phyloP scores from a whole-genome alignment of 1,284 basidiomycete species.

The Fomitiporia mediterranea region DNA sequence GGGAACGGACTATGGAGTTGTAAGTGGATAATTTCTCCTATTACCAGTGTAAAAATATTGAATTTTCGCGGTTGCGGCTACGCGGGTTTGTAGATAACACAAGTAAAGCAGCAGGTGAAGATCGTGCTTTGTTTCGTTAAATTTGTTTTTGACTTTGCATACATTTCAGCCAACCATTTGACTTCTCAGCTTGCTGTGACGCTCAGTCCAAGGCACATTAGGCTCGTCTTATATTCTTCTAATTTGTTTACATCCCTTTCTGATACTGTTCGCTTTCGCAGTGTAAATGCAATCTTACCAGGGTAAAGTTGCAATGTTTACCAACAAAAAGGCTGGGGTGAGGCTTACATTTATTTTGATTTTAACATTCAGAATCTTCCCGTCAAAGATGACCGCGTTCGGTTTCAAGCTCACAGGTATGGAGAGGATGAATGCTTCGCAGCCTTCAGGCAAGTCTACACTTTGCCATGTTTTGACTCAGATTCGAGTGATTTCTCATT shows the following conservation, averaged over 20 bases:
- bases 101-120: constrained; percentile 69
- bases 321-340: neutral
- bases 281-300: constrained; percentile 84
- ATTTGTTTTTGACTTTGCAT: neutral
- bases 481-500: neutral
- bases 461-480: neutral
- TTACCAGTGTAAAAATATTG: neutral
- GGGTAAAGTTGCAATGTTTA: constrained; percentile 40
- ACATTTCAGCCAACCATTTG: constrained; percentile 72
- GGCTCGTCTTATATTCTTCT: constrained; percentile 40
- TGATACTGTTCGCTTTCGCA: too few species aligned
- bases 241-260: too few species aligned
- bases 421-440: constrained; percentile 44
- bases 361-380: constrained; percentile 56
- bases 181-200: constrained; percentile 71
- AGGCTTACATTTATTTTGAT: neutral
- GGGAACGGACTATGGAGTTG: constrained; percentile 80
- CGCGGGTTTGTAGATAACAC: constrained; percentile 67
- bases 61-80: too few species aligned
- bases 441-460: constrained; percentile 54
- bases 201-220: constrained; percentile 57
- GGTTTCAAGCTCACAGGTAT: constrained; percentile 59
- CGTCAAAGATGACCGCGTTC: constrained; percentile 83
- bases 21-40: constrained; percentile 36
- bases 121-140: neutral